Evolutionary conservation across 2,329 filamentous ascomycete species (phyloP).

Genomic region (Uncinocarpus reesii): DNA sequence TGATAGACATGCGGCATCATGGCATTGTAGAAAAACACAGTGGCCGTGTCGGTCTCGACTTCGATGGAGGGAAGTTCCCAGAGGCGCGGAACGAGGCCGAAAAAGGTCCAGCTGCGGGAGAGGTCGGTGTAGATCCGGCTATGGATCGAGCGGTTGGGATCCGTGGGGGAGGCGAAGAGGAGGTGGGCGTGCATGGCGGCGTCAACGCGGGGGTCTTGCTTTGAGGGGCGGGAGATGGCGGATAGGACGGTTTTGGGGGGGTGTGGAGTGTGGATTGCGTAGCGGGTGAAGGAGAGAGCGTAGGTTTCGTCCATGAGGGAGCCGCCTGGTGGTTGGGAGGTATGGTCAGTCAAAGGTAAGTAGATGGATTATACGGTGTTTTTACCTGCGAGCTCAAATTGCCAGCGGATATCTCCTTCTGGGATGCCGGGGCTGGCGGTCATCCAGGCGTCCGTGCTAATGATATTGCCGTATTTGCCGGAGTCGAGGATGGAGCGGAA

Average conservation of each 20-base stretch:
- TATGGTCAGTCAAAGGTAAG: neutral
- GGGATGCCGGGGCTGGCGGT: constrained; percentile 22
- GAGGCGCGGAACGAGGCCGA: constrained; percentile 22
- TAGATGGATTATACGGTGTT: neutral
- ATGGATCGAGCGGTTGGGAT: constrained; percentile 19
- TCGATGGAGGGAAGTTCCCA: constrained; percentile 29
- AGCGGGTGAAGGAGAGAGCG: constrained; percentile 28
- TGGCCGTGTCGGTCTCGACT: constrained; percentile 25
- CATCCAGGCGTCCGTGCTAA: constrained; percentile 23
- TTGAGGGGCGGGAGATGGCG: constrained; percentile 22
- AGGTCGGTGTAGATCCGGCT: constrained; percentile 27
- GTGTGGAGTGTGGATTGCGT: constrained; percentile 22
- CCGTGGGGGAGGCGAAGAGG: constrained; percentile 20
- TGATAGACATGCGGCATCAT: constrained; percentile 31
- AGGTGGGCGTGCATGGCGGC: constrained; percentile 26
- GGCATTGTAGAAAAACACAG: constrained; percentile 26
- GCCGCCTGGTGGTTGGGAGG: constrained; percentile 22
- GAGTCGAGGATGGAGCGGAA: constrained; percentile 30
- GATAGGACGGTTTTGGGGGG: constrained; percentile 25
- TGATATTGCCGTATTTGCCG: constrained; percentile 26
- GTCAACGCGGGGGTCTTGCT: constrained; percentile 23
- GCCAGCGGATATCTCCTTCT: constrained; percentile 30
- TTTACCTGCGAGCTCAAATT: constrained; percentile 28
- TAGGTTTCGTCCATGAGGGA: constrained; percentile 34
- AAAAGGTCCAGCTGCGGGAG: constrained; percentile 19